Base-by-base conservation (phyloP, 2,329 filamentous ascomycete genomes). In the Paracoccidioides brasiliensis region DNA sequence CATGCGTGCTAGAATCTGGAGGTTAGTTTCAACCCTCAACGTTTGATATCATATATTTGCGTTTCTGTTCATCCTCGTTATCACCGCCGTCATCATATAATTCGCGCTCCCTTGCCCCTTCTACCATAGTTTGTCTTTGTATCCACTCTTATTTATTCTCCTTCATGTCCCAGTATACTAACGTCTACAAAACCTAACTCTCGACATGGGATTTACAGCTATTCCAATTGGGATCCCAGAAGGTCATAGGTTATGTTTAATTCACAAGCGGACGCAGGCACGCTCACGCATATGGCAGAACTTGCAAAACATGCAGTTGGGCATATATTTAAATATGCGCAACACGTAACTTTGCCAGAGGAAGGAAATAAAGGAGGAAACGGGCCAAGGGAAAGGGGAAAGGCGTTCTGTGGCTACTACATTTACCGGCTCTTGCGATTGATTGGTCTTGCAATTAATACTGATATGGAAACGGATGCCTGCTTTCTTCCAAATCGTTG, bases 1-100 rank as follows among this genome's bases (percentile, higher is more conserved):
- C 70, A 95, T 95, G 88, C 86, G 91, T 69, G 93, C 93, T 55
- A 85, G 93, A 66, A 97, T 98, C 74, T 98, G 93, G 93, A 90
- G 86, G 64, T 96, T 64, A 63, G 69, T 66, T 40, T 44, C 38
- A 22, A 22, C 22, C 22, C 44, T 15, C 3, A 32, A 8, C 22
- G 22, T 22, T 22, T 22, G 22, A 22, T 22, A 22, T 22, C 22
- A 22, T 22, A 22, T 22, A 22, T 22, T 22, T 22, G 22, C 22
- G 22, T 22, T 22, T 22, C 22, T 22, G 22, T 22, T 22, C 22
- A 22, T 22, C 22, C 22, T 22, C 22, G 22, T 1, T 22, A 22
- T 22, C 22, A 22, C 22, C 22, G 2, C 22, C 22, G 2, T 22
- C 22, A 22, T 22, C 22, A 22, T 22, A 22, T 22, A 22, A 22